phyloP scores from a whole-genome alignment of 768 basidiomycete species.

The Steccherinum ochraceum region DNA sequence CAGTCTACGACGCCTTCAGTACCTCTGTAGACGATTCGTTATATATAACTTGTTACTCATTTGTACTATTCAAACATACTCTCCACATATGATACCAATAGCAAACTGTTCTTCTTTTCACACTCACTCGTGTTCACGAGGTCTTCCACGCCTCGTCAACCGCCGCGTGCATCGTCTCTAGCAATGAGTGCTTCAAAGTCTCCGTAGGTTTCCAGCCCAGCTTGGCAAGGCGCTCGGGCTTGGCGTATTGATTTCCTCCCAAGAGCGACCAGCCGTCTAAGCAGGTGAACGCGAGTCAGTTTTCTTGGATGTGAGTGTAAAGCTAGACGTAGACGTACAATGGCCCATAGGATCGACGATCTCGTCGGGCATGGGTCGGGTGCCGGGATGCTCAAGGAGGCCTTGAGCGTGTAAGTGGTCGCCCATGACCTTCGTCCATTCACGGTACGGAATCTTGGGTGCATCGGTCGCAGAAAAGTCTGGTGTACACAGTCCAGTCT shows the following conservation, averaged over 20 bases:
- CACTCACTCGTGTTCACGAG: too few relatives aligned
- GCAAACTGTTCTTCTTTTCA: too few relatives aligned
- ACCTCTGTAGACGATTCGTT: too few relatives aligned
- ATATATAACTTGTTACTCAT: too few relatives aligned
- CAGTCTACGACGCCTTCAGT: too few relatives aligned
- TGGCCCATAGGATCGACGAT: constrained; percentile 31
- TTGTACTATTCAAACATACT: too few relatives aligned
- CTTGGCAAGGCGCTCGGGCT: constrained; percentile 27
- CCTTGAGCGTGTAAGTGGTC: constrained; percentile 29
- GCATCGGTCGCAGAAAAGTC: constrained; percentile 30
- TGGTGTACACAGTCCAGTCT: constrained; percentile 11
- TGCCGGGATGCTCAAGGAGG: constrained; percentile 26
- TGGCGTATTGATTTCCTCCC: constrained; percentile 32
- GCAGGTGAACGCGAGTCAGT: not conserved
- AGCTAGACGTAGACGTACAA: constrained; percentile 25
- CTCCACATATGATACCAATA: too few relatives aligned
- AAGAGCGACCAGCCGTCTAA: constrained; percentile 36
- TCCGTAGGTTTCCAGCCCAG: constrained; percentile 34
- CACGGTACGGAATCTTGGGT: constrained; percentile 21
- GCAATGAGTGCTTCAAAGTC: constrained; percentile 19
- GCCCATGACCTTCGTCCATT: constrained; percentile 29
- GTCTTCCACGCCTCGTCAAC: constrained; percentile 11
- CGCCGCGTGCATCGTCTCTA: constrained; percentile 20
- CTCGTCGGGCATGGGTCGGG: constrained; percentile 26
- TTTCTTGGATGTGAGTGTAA: not conserved